These are phyloP conservation scores for Cystobasidium ongulense DNA, from an alignment of 768 basidiomycete species.

Conservation along the genomic window DNA sequence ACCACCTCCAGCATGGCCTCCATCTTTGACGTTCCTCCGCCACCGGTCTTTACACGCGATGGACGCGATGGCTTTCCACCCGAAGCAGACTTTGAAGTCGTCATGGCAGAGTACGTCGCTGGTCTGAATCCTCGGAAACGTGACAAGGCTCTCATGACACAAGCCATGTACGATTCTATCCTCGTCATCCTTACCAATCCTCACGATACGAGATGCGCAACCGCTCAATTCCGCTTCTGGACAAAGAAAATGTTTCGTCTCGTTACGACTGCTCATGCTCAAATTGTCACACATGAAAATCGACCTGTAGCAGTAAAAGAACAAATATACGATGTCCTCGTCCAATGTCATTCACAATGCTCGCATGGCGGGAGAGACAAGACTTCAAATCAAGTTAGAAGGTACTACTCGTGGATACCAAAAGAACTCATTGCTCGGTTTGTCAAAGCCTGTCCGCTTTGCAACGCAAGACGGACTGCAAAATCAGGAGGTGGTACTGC, in stretches of 20 bases:
- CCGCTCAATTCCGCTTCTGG: constrained; percentile 72
- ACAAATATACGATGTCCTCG: constrained; percentile 68
- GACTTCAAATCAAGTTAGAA: constrained; percentile 59
- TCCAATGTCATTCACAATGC: constrained; percentile 60
- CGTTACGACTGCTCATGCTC: constrained; percentile 35
- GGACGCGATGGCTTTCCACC: constrained; percentile 54
- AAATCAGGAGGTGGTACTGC: constrained; percentile 9
- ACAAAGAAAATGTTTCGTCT: constrained; percentile 66
- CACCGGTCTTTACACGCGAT: constrained; percentile 33
- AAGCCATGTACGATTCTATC: constrained; percentile 62
- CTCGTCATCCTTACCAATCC: constrained; percentile 59
- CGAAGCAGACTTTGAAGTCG: constrained; percentile 55
- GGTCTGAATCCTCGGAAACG: constrained; percentile 56
- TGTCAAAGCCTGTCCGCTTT: constrained; percentile 70
- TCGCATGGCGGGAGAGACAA: constrained; percentile 72
- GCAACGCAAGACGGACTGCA: constrained; percentile 42
- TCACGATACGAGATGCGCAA: constrained; percentile 48
- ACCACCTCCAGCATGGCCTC: neutral
- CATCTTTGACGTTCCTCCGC: constrained; percentile 30
- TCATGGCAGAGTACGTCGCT: constrained; percentile 56
- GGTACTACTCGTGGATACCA: constrained; percentile 72
- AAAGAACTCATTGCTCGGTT: constrained; percentile 71
- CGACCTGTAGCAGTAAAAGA: constrained; percentile 68
- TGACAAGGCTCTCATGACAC: constrained; percentile 66
- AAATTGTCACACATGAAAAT: constrained; percentile 62